phyloP scores from a whole-genome alignment of 208 protist genomes.

The Leishmania tarentolae region DNA sequence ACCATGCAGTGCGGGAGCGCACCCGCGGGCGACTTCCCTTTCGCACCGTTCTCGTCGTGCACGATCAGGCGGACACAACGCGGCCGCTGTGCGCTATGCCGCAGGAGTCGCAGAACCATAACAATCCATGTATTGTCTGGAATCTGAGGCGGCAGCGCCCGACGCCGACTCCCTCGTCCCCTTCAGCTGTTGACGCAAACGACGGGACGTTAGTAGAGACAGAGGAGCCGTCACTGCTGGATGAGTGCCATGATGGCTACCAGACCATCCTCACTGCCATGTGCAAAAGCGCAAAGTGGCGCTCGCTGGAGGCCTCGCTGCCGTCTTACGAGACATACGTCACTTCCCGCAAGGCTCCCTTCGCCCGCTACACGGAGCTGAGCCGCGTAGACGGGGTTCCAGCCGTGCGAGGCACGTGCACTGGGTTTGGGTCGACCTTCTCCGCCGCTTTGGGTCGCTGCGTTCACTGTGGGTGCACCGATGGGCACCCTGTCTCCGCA shows the following conservation, averaged over 20 bases:
- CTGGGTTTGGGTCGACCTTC: constrained; percentile 71
- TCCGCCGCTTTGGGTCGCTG: constrained; percentile 42
- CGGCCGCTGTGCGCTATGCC: constrained; percentile 46
- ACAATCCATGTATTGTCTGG: constrained; percentile 53
- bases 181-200: not conserved
- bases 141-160: constrained; percentile 36
- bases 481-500: constrained; percentile 59
- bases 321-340: constrained; percentile 29
- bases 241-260: constrained; percentile 77
- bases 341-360: constrained; percentile 16
- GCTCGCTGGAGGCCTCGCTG: constrained; percentile 28
- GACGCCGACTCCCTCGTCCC: not conserved
- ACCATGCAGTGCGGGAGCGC: constrained; percentile 45
- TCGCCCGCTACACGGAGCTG: constrained; percentile 59
- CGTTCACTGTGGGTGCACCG: constrained; percentile 55
- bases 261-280: constrained; percentile 63
- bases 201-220: not conserved
- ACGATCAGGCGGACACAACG: constrained; percentile 67
- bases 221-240: constrained; percentile 47
- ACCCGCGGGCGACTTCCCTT: constrained; percentile 55
- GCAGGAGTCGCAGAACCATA: constrained; percentile 12
- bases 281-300: constrained; percentile 64
- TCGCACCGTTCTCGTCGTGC: constrained; percentile 73
- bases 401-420: constrained; percentile 74
- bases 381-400: constrained; percentile 62